Percentiles rank a stretch among this genome's conserved stretches.
phyloP scores from a whole-genome alignment of 768 basidiomycete species.

The Multifurca ochricompacta region DNA sequence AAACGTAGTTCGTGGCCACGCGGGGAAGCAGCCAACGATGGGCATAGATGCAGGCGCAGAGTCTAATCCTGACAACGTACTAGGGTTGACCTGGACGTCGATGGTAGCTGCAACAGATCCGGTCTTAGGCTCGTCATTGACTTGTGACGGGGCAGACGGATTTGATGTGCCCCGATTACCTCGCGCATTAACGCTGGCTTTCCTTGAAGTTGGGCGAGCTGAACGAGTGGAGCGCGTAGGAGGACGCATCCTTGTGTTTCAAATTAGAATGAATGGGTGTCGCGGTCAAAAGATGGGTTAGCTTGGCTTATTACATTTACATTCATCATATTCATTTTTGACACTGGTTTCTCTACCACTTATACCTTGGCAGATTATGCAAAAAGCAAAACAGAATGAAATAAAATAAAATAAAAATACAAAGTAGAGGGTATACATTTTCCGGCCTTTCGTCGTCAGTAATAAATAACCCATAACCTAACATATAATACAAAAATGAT shows the following conservation, averaged over 20 bases:
- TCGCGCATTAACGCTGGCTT: not conserved
- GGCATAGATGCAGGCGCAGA: not conserved
- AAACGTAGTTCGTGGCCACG: not conserved
- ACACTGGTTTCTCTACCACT: not conserved
- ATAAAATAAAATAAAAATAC: not conserved
- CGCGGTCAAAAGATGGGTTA: too few species aligned
- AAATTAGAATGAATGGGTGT: constrained; percentile 6
- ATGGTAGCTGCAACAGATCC: not conserved
- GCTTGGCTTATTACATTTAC: too few species aligned
- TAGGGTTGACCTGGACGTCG: not conserved
- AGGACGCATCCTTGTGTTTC: constrained; percentile 23
- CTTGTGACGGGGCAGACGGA: not conserved
- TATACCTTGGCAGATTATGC: not conserved
- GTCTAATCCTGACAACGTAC: not conserved
- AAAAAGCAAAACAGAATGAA: too few species aligned
- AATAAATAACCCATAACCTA: not conserved
- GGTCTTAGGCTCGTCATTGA: not conserved
- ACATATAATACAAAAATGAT: not conserved
- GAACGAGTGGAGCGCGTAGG: constrained; percentile 27
- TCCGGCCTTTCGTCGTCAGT: not conserved
- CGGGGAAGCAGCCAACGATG: not conserved
- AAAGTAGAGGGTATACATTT: not conserved
- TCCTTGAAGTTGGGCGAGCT: constrained; percentile 16
- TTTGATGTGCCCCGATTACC: not conserved
- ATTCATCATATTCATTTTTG: not conserved